These are phyloP conservation scores for Irpex lacteus DNA, from an alignment of 1,284 basidiomycete species.

Conservation along the genomic window DNA sequence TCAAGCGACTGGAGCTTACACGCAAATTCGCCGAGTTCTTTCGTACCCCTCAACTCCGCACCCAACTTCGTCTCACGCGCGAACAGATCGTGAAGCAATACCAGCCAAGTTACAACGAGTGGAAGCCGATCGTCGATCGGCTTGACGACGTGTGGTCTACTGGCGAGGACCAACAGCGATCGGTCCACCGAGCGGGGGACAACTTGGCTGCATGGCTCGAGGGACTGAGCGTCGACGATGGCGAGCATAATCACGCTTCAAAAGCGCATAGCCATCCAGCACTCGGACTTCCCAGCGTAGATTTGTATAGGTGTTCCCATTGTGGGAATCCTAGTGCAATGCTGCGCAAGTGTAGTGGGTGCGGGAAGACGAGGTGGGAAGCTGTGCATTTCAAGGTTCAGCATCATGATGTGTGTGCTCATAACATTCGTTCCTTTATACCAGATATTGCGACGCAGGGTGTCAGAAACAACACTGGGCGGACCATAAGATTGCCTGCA, in stretches of 20 bases:
- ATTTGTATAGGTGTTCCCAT: constrained; percentile 50
- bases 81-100: constrained; percentile 44
- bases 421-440: neutral
- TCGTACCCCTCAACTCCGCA: constrained; percentile 42
- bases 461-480: constrained; percentile 44
- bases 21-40: constrained; percentile 47
- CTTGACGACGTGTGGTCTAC: constrained; percentile 30
- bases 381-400: neutral
- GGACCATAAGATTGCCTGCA: constrained; percentile 9
- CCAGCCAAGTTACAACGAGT: constrained; percentile 40
- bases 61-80: constrained; percentile 47
- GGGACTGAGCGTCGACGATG: constrained; percentile 42
- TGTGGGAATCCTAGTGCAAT: constrained; percentile 55
- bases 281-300: constrained; percentile 36
- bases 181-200: constrained; percentile 42
- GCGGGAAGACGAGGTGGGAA: constrained; percentile 23
- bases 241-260: constrained; percentile 20
- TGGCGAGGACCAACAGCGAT: constrained; percentile 21
- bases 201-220: constrained; percentile 57
- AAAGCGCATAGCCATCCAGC: constrained; percentile 32
- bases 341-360: constrained; percentile 45
- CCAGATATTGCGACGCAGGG: constrained; percentile 46
- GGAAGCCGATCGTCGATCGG: constrained; percentile 39
- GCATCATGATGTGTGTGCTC: constrained; percentile 17
- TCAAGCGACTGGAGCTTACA: constrained; percentile 43